phyloP scores from a whole-genome alignment of 169 alveolate species.

The Theileria parva region DNA sequence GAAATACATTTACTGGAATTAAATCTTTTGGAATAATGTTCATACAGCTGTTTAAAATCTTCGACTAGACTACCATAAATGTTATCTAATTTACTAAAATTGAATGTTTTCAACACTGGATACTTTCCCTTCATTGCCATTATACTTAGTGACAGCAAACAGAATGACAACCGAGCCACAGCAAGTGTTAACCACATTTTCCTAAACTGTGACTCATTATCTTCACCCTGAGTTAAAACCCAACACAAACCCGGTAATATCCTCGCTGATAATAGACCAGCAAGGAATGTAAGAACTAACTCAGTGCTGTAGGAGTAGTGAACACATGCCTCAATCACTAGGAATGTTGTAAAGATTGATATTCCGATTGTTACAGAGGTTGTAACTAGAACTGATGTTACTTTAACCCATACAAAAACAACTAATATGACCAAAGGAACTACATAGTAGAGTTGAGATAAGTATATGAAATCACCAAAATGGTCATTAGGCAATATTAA shows the following conservation, averaged over 20 bases:
- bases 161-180: neutral
- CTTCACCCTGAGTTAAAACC: neutral
- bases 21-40: too few species aligned
- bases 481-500: neutral
- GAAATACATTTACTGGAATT: neutral
- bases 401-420: neutral
- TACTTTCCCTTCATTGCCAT: neutral
- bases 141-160: neutral
- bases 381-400: neutral
- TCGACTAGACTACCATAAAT: too few species aligned
- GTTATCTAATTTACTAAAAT: too few species aligned
- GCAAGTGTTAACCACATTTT: neutral
- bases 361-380: neutral
- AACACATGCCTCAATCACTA: neutral
- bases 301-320: neutral
- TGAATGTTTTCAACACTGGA: neutral
- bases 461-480: neutral
- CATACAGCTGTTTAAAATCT: neutral
- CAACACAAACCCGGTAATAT: neutral
- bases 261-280: neutral
- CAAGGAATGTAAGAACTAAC: neutral
- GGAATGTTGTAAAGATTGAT: neutral
- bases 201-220: neutral
- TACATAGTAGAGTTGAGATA: neutral
- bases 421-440: neutral